Percentiles rank a stretch among this genome's conserved stretches.
These are phyloP conservation scores for Pseudogymnoascus sp. DNA, from an alignment of 2,329 filamentous ascomycete species.

Conservation along the genomic window DNA sequence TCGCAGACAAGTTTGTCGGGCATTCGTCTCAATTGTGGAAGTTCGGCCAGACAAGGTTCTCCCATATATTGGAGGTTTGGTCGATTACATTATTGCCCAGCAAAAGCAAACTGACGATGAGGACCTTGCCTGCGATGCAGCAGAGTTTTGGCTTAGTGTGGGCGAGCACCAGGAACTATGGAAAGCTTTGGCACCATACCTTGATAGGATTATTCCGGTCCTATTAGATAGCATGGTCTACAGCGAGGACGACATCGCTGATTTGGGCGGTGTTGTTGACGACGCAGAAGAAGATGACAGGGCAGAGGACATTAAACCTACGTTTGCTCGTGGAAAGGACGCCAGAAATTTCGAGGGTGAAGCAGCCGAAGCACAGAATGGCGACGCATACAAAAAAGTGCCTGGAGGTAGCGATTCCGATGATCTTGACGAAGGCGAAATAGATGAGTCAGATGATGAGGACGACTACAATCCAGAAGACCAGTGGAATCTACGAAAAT, in stretches of 20 bases:
- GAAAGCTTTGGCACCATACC: conserved; percentile 65
- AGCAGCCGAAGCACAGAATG: conserved; percentile 43
- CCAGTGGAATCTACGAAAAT: conserved; percentile 92
- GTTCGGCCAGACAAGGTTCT: conserved; percentile 82
- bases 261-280: conserved; percentile 74
- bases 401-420: conserved; percentile 51
- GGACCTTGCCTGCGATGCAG: conserved; percentile 85
- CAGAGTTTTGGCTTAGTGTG: conserved; percentile 94
- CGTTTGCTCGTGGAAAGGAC: conserved; percentile 67
- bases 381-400: conserved; percentile 47
- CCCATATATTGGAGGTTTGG: conserved; percentile 78
- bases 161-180: conserved; percentile 80
- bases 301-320: conserved; percentile 82
- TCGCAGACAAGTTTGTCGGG: conserved; percentile 83
- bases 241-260: conserved; percentile 81
- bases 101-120: conserved; percentile 76
- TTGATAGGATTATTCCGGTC: conserved; percentile 80
- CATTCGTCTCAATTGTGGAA: conserved; percentile 88
- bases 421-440: conserved; percentile 79
- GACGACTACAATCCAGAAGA: conserved; percentile 80
- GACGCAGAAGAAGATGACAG: conserved; percentile 90
- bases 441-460: conserved; percentile 68
- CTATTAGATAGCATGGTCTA: conserved; percentile 94
- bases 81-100: conserved; percentile 88
- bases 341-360: conserved; percentile 41